Evolutionary conservation across 2,329 filamentous ascomycete species (phyloP), one percentile per base, ranked within the genome.

Genomic region (Ophiostoma sp.): DNA sequence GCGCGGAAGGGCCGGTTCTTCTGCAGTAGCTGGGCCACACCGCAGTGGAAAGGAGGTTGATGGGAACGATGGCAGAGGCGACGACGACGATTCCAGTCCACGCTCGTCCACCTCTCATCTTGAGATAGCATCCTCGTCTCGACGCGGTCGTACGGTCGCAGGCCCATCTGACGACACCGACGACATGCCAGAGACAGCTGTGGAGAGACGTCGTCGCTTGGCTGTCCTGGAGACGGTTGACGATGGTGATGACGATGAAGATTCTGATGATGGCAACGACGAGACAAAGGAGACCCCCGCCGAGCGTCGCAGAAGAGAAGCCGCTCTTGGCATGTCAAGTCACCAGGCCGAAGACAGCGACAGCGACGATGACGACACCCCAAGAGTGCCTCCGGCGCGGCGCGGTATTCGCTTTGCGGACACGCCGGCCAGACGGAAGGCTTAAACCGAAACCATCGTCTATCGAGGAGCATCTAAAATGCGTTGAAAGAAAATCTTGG

Each of bases 291-390:
- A 95, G 82, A 94, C 92, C 0, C 90, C 92, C 0, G 93, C 92
- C 0, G 93, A 95, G 81, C 86, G 91, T 73, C 87, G 92, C 55
- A 85, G 93, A 71, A 88, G 93, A 77, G 89, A 94, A 77, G 92
- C 92, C 0, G 93, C 93, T 0, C 83, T 95, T 1, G 92, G 92
- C 11, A 84, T 92, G 75, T 82, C 83, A 19, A 79, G 80, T 8
- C 81, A 80, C 2, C 82, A 80, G 8, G 81, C 80, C 0, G 84
- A 83, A 22, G 85, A 85, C 72, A 88, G 85, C 72, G 86, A 90
- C 71, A 88, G 85, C 72, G 86, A 90, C 45, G 89, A 90, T 31
- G 88, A 90, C 74, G 87, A 89, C 75, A 86, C 83, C 33, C 84
- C 85, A 68, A 80, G 87, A 78, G 85, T 88, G 72, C 85, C 86